Evolutionary conservation across 2,329 filamentous ascomycete species (phyloP), one percentile per base, ranked within the genome.

Genomic region (Cladophialophora yegresii): DNA sequence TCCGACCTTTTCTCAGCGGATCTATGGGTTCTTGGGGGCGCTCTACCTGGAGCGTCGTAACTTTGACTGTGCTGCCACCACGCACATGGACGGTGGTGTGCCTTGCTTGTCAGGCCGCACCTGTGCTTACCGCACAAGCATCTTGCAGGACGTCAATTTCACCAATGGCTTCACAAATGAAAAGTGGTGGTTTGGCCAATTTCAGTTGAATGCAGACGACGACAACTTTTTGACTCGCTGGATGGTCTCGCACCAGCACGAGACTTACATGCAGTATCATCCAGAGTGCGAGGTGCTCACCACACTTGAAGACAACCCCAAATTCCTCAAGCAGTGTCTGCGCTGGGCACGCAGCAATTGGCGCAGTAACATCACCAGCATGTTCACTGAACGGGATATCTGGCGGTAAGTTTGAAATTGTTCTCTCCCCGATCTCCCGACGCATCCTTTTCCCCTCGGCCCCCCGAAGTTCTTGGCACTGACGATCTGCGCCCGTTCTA

Each of bases 171-270:
- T 98, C 81, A 93, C 91, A 70, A 92, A 93, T 61, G 93, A 98
- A 79, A 89, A 89, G 71, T 96, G 91, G 91, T 84, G 84, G 78
- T 81, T 78, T 68, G 85, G 89, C 55, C 87, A 89, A 72, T 96
- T 89, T 79, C 93, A 93, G 73, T 84, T 98, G 66, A 97, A 97
- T 74, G 92, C 93, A 28, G 93, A 98, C 77, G 93, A 98, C 77
- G 93, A 98, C 82, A 98, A 98, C 79, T 98, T 97, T 79, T 91
- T 98, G 72, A 97, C 93, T 6, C 88, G 93, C 63, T 98, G 93
- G 93, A 85, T 98, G 73, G 93, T 97, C 71, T 90, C 87, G 69
- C 89, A 96, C 79, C 85, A 89, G 71, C 96, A 92, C 91, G 92
- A 96, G 80, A 97, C 93, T 23, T 93, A 91, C 83, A 90, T 97